Conservation (phyloP, 2,329 filamentous ascomycete genomes). For the Bimuria novae-zelandiae region DNA sequence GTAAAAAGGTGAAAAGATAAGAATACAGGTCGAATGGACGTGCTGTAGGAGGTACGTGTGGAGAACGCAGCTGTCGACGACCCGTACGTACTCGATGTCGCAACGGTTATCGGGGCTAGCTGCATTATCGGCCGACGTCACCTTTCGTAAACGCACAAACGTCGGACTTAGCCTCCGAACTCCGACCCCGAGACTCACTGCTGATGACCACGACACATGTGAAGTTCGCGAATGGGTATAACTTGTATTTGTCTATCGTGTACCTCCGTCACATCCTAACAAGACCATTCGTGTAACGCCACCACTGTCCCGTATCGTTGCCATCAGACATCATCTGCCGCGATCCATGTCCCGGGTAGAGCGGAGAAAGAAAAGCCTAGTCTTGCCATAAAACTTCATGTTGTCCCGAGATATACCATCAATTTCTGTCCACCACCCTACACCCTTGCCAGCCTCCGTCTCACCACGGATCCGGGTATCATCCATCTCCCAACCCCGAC, state of each 20-base stretch:
- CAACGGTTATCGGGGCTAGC: neutral
- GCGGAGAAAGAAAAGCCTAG: constrained; percentile 1
- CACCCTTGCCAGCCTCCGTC: constrained; percentile 19
- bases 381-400: neutral
- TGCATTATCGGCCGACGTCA: constrained; percentile 14
- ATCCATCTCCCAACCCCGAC: constrained; percentile 13
- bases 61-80: constrained; percentile 4
- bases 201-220: too few species aligned
- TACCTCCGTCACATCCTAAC: constrained; percentile 12
- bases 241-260: constrained; percentile 15
- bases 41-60: neutral
- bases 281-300: neutral
- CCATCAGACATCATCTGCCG: neutral
- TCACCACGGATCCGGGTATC: constrained; percentile 32
- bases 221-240: too few species aligned
- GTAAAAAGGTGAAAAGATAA: neutral
- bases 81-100: neutral
- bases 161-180: neutral
- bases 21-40: too few species aligned
- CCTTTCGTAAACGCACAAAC: constrained; percentile 6
- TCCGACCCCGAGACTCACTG: too few species aligned
- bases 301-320: neutral
- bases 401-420: constrained; percentile 3
- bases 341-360: constrained; percentile 7
- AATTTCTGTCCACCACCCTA: constrained; percentile 2